Evolutionary conservation across 495 filamentous ascomycete species (phyloP).

Genomic region (Poronia punctata): DNA sequence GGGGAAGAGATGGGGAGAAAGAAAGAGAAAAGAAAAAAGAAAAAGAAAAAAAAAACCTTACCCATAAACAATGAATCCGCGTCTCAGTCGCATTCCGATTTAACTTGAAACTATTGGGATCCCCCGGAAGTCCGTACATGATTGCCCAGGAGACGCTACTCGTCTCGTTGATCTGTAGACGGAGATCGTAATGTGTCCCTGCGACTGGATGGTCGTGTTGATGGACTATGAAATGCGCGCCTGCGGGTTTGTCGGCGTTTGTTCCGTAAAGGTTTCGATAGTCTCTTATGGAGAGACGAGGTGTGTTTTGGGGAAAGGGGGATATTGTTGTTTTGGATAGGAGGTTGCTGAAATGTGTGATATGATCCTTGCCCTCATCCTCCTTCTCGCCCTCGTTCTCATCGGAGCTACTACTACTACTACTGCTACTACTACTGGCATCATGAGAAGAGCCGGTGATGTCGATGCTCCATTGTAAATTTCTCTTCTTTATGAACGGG

Average conservation of each 20-base stretch:
- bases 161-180: conserved; percentile 57
- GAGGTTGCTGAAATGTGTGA: conserved; percentile 42
- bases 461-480: conserved; percentile 26
- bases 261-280: conserved; percentile 49
- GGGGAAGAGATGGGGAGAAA: conserved; percentile 3
- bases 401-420: conserved; percentile 7
- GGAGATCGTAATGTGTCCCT: conserved; percentile 58
- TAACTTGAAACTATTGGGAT: conserved; percentile 50
- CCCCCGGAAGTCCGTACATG: conserved; percentile 60
- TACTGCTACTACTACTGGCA: conserved; percentile 4
- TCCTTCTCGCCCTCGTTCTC: conserved; percentile 2
- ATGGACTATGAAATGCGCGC: conserved; percentile 58
- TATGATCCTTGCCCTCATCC: conserved; percentile 45
- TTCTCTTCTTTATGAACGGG: conserved; percentile 30
- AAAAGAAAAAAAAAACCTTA: conserved; percentile 25
- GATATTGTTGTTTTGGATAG: conserved; percentile 26
- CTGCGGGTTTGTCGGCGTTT: conserved; percentile 37
- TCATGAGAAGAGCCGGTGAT: conserved; percentile 10
- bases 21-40: conserved; percentile 8
- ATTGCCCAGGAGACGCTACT: conserved; percentile 59
- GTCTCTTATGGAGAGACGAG: conserved; percentile 35
- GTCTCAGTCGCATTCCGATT: conserved; percentile 63
- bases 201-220: conserved; percentile 65
- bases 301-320: conserved; percentile 16
- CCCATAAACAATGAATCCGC: conserved; percentile 60